phyloP scores from a whole-genome alignment of 2,329 filamentous ascomycete species.

The Teratosphaeria zuluensis region DNA sequence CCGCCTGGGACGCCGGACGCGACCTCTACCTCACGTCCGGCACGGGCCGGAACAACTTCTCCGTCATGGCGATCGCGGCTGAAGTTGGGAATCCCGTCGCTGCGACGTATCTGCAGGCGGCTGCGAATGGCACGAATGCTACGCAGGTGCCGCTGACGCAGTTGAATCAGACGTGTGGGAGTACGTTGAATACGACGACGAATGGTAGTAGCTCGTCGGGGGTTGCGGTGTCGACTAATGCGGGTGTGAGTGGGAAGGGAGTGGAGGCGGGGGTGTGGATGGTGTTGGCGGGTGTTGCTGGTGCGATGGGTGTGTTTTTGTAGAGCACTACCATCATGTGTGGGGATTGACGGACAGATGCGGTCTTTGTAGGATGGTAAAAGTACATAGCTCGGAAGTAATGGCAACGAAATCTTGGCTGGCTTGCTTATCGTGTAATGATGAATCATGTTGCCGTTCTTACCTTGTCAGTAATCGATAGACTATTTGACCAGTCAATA shows the following conservation, averaged over 20 bases:
- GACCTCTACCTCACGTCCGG: slow-evolving; percentile 6
- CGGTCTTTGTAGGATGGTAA: neutral
- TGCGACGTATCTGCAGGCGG: slow-evolving; percentile 17
- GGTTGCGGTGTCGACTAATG: neutral
- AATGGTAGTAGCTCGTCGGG: neutral
- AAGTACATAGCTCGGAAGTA: neutral
- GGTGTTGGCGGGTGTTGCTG: neutral
- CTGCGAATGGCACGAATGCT: neutral
- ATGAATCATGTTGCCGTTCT: neutral
- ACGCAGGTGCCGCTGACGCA: neutral
- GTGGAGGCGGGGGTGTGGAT: neutral
- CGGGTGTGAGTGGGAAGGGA: neutral
- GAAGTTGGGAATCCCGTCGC: slow-evolving; percentile 14
- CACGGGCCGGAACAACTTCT: slow-evolving; percentile 16
- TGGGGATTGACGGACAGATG: neutral
- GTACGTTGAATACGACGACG: neutral
- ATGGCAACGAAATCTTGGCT: neutral
- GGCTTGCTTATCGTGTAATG: neutral
- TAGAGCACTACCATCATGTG: neutral
- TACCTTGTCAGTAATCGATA: too few relatives aligned
- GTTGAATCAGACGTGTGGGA: neutral
- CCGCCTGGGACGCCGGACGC: slow-evolving; percentile 10
- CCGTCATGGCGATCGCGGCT: slow-evolving; percentile 11
- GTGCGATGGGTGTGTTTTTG: neutral
- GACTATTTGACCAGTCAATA: neutral